phyloP scores from a whole-genome alignment of 202 grass and related monocot genomes.

The Bolboschoenoplectus hybrid region DNA sequence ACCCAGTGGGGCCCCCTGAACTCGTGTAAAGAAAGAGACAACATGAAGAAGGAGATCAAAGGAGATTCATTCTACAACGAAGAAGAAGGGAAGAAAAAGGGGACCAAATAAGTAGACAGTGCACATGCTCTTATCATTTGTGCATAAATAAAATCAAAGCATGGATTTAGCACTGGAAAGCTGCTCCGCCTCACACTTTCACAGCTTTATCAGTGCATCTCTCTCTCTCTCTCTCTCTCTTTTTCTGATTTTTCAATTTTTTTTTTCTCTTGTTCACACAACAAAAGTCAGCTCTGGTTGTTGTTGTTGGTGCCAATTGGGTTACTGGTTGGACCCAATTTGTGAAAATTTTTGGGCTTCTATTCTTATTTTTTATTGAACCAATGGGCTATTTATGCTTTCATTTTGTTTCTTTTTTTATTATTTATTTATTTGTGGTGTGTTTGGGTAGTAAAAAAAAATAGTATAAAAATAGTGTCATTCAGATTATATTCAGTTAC shows the following conservation, averaged over 20 bases:
- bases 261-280: not conserved
- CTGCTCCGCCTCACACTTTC: not conserved
- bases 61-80: constrained; percentile 38
- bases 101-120: constrained; percentile 26
- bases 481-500: too few species aligned
- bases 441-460: not conserved
- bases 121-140: constrained; percentile 43
- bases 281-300: constrained; percentile 2
- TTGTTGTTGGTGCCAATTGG: not conserved
- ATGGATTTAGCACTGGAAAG: constrained; percentile 43
- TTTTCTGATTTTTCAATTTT: not conserved
- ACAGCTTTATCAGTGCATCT: not conserved
- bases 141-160: constrained; percentile 10
- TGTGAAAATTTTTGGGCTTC: not conserved
- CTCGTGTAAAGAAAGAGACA: constrained; percentile 5
- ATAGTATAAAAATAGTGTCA: not conserved
- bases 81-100: not conserved
- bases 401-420: not conserved
- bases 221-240: not conserved
- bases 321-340: constrained; percentile 17
- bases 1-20: not conserved
- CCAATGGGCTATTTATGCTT: not conserved
- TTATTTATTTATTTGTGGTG: not conserved
- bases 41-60: not conserved
- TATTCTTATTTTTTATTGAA: not conserved